These are phyloP conservation scores for Tetrapisispora iriomotensis DNA, from an alignment of 805 yeast genomes.

Conservation along the genomic window DNA sequence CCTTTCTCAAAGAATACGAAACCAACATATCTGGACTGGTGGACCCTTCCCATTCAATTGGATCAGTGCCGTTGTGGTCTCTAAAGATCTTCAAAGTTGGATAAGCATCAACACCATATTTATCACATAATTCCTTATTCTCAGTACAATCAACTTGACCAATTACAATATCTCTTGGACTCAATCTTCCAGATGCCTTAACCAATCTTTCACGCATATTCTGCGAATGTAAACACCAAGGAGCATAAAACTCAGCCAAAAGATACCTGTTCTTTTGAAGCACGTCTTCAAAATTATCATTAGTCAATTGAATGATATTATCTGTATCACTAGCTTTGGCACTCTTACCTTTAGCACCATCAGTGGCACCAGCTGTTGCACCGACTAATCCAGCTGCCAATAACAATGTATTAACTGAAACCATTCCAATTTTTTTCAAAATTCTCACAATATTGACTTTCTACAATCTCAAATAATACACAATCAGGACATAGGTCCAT, in stretches of 20 bases:
- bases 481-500: too few species aligned
- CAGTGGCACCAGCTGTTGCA: not conserved
- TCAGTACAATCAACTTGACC: slow-evolving; percentile 67
- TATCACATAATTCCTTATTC: slow-evolving; percentile 2
- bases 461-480: too few species aligned
- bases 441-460: too few species aligned
- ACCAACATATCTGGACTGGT: slow-evolving; percentile 26
- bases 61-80: slow-evolving; percentile 29
- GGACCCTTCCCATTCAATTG: slow-evolving; percentile 1
- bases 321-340: slow-evolving; percentile 42
- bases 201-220: slow-evolving; percentile 66
- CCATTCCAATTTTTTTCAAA: slow-evolving; percentile 27
- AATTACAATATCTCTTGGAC: slow-evolving; percentile 36
- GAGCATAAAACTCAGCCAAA: slow-evolving; percentile 79
- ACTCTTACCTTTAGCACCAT: not conserved
- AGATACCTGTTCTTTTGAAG: slow-evolving; percentile 65
- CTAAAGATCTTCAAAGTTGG: slow-evolving; percentile 72
- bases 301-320: slow-evolving; percentile 72
- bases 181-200: slow-evolving; percentile 70
- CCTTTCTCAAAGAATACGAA: slow-evolving; percentile 38
- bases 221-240: slow-evolving; percentile 98
- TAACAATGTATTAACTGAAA: slow-evolving; percentile 34
- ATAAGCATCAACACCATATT: slow-evolving; percentile 41
- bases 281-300: slow-evolving; percentile 32
- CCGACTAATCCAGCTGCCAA: not conserved